Percentiles rank a stretch among this genome's conserved stretches.
These are phyloP conservation scores for Orobanche coerulescens DNA, from an alignment of 257 asterid species.

Conservation along the genomic window DNA sequence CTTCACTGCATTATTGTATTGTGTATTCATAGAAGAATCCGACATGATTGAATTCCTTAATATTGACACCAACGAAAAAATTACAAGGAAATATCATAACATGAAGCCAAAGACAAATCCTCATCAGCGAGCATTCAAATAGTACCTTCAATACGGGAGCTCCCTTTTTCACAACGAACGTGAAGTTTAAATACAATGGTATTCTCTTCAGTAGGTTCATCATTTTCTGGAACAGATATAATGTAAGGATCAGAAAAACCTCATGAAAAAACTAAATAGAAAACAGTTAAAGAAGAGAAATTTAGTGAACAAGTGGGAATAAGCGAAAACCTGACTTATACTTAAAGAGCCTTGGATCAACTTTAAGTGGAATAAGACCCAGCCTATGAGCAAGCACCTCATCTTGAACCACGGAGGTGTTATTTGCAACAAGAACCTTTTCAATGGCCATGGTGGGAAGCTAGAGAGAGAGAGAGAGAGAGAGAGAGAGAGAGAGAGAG, in stretches of 20 bases:
- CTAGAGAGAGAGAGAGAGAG: slow-evolving; percentile 33
- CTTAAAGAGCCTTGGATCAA: slow-evolving; percentile 78
- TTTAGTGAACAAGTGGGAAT: not conserved
- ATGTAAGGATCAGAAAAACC: slow-evolving; percentile 25
- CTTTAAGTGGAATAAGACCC: slow-evolving; percentile 82
- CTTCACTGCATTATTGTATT: slow-evolving; percentile 46
- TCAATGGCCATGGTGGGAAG: slow-evolving; percentile 95
- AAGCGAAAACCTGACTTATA: slow-evolving; percentile 63
- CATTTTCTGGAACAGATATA: slow-evolving; percentile 51
- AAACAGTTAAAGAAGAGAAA: slow-evolving; percentile 7
- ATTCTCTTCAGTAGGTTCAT: slow-evolving; percentile 72
- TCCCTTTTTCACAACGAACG: slow-evolving; percentile 45
- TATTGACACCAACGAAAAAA: not conserved
- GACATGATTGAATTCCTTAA: slow-evolving; percentile 11
- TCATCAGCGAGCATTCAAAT: slow-evolving; percentile 2
- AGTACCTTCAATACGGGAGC: slow-evolving; percentile 52
- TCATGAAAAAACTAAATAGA: slow-evolving; percentile 12
- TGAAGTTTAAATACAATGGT: slow-evolving; percentile 85
- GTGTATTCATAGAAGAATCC: not conserved
- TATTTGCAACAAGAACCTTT: slow-evolving; percentile 82
- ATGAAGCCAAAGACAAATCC: not conserved
- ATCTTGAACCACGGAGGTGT: slow-evolving; percentile 90
- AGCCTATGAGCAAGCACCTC: slow-evolving; percentile 94
- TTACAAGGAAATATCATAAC: not conserved
- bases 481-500: slow-evolving; percentile 21